Evolutionary conservation across 352 stramenopile genomes (phyloP).

Genomic region (Aphanomyces stellatus): DNA sequence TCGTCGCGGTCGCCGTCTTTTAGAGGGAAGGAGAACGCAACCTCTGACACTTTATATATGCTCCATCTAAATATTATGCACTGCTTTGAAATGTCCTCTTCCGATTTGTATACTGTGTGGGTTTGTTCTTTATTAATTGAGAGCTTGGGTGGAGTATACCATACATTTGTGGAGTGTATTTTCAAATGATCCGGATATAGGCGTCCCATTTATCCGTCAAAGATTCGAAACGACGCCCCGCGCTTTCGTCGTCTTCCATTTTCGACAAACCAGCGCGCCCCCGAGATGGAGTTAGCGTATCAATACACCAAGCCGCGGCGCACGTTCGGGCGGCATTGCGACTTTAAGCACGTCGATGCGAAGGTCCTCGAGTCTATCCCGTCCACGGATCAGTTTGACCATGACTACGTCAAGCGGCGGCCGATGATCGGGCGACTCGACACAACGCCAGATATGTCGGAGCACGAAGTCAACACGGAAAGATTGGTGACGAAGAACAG

Average conservation of each 20-base stretch:
- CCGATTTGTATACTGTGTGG: too few species aligned
- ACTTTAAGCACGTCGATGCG: conserved; percentile 86
- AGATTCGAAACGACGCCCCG: background rate
- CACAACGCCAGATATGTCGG: conserved; percentile 85
- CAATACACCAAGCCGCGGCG: conserved; percentile 86
- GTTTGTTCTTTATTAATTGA: too few species aligned
- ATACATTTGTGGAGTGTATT: background rate
- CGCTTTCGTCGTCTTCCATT: conserved; percentile 2
- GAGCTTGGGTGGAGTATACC: too few species aligned
- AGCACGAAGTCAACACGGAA: conserved; percentile 93
- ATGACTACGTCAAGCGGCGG: conserved; percentile 85
- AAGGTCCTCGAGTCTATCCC: conserved; percentile 88
- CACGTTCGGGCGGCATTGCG: conserved; percentile 89
- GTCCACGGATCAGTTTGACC: conserved; percentile 72
- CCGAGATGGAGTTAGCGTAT: conserved; percentile 80
- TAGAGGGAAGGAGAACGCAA: background rate
- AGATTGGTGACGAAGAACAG: conserved; percentile 88
- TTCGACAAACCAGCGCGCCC: background rate
- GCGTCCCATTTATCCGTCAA: too few species aligned
- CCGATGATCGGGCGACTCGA: conserved; percentile 82
- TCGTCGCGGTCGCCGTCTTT: background rate
- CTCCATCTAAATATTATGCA: too few species aligned
- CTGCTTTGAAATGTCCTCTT: too few species aligned
- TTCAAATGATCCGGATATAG: background rate
- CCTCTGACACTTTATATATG: background rate